Percentiles rank a stretch among this genome's conserved stretches.
Evolutionary conservation across 2,329 filamentous ascomycete genomes (phyloP).

Genomic region (Penicillium sp.): DNA sequence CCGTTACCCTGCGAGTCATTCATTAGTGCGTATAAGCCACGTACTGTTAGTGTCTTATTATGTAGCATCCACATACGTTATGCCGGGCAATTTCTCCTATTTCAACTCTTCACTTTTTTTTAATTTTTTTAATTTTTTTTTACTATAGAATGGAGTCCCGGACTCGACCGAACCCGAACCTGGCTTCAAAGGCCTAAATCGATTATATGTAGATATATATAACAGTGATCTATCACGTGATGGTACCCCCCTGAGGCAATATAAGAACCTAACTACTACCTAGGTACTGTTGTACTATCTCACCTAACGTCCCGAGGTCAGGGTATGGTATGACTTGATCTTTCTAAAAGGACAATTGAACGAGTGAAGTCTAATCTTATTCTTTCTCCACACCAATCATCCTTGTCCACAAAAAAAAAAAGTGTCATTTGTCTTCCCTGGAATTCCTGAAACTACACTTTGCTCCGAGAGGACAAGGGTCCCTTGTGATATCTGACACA

Average conservation of each 20-base stretch:
- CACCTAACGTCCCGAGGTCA: not conserved
- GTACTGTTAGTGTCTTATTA: not conserved
- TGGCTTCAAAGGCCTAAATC: too few relatives aligned
- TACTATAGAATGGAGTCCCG: too few relatives aligned
- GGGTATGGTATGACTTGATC: not conserved
- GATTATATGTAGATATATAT: too few relatives aligned
- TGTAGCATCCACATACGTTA: not conserved
- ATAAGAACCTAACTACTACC: not conserved
- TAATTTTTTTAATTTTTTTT: too few relatives aligned
- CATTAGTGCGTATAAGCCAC: conserved; percentile 2
- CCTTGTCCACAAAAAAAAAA: not conserved
- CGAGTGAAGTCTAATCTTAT: not conserved
- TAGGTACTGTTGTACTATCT: not conserved
- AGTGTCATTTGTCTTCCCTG: not conserved
- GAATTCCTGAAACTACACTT: not conserved
- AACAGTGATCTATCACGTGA: not conserved
- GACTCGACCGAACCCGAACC: not conserved
- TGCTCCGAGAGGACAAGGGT: not conserved
- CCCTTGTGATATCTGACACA: not conserved
- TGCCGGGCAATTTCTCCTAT: not conserved
- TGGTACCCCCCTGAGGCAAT: not conserved
- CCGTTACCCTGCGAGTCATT: conserved; percentile 11
- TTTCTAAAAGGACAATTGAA: not conserved
- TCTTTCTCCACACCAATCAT: not conserved
- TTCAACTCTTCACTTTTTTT: not conserved